Conservation (phyloP, 2,329 filamentous ascomycete species). For the Pezicula carpinea region DNA sequence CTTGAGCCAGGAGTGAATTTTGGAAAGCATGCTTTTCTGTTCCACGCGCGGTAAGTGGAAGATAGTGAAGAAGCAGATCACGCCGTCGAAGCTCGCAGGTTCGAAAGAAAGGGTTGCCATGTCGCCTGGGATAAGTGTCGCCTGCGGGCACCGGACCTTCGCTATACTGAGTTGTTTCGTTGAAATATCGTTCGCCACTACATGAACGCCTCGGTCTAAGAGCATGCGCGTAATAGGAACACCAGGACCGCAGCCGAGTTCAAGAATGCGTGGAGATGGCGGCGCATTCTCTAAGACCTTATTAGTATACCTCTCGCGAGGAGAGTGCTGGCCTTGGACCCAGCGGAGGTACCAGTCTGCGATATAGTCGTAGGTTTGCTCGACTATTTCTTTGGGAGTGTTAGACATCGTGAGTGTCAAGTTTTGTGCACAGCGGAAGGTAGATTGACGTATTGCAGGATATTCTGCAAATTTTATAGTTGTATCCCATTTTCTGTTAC, state of each 20-base stretch:
- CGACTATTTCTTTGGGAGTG: constrained; percentile 1
- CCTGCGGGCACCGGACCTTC: constrained; percentile 15
- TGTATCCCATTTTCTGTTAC: no score
- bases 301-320: constrained; percentile 29
- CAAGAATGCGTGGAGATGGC: constrained; percentile 26
- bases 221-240: constrained; percentile 26
- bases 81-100: constrained; percentile 31
- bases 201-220: constrained; percentile 15
- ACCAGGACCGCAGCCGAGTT: constrained; percentile 37
- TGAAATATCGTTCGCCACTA: constrained; percentile 40
- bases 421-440: no score
- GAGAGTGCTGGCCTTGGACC: constrained; percentile 23
- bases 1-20: constrained; percentile 36
- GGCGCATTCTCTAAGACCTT: constrained; percentile 21
- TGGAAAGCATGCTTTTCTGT: constrained; percentile 32
- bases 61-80: constrained; percentile 39
- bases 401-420: neutral
- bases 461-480: no score
- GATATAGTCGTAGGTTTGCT: constrained; percentile 31
- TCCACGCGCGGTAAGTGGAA: constrained; percentile 39
- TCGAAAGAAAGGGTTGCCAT: constrained; percentile 36
- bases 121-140: constrained; percentile 31
- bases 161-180: constrained; percentile 33
- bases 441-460: no score
- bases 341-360: constrained; percentile 32